These are phyloP conservation scores for Sphagnum fallax DNA, from an alignment of 228 moss, liverwort and hornwort genomes.

Conservation along the genomic window DNA sequence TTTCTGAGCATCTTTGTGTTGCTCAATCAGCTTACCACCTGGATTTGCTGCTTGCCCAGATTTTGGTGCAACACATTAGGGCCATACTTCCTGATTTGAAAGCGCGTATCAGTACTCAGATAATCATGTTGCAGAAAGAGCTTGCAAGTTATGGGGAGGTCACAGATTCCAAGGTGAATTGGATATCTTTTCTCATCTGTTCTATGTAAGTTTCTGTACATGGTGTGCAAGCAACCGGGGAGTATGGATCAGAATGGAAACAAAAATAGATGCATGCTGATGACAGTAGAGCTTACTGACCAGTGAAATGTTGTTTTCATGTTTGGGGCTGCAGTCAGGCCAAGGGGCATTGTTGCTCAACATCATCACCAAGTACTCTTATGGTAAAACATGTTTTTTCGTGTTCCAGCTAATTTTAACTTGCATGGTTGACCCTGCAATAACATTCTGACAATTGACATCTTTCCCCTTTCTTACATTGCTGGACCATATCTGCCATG, in stretches of 20 bases:
- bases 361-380: slow-evolving; percentile 94
- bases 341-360: slow-evolving; percentile 95
- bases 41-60: slow-evolving; percentile 34
- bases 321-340: slow-evolving; percentile 65
- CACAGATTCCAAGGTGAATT: slow-evolving; percentile 82
- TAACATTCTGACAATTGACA: no score
- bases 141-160: slow-evolving; percentile 95
- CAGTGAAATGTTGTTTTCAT: slow-evolving; percentile 6
- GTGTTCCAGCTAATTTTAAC: neutral
- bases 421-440: no score
- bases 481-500: no score
- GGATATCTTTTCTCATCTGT: neutral
- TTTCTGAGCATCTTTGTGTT: no score
- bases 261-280: no score
- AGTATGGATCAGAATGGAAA: no score
- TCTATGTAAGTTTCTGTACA: no score
- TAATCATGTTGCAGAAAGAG: slow-evolving; percentile 93
- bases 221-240: no score
- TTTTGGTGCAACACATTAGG: slow-evolving; percentile 91
- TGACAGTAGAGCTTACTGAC: neutral
- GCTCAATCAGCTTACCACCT: no score
- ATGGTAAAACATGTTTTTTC: slow-evolving; percentile 40
- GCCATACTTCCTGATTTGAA: slow-evolving; percentile 95
- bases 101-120: slow-evolving; percentile 89
- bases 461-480: no score